Evolutionary conservation across 495 filamentous ascomycete species (phyloP), one percentile per base, ranked within the genome.

Genomic region (Thozetella sp.): DNA sequence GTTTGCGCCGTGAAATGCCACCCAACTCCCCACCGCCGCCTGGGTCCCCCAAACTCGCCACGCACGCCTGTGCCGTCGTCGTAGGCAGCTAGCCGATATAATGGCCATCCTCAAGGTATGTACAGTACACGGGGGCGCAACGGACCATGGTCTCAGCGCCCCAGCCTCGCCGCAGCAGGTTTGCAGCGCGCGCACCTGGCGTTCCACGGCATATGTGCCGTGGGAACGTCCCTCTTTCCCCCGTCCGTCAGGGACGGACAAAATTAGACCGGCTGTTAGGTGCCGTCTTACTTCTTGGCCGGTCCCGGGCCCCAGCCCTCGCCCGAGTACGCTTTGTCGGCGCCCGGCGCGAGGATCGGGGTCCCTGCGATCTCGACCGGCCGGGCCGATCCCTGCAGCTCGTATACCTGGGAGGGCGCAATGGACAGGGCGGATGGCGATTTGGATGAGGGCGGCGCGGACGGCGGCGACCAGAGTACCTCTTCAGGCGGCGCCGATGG

Each of bases 291-390:
- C 37, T 48, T 40, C 54, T 48, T 22, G 24, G 22, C 22, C 22
- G 17, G 13, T 48, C 20, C 12, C 22, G 22, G 22, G 54, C 37
- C 30, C 19, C 54, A 46, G 20, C 4, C 25, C 25, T 27, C 54
- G 20, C n/a, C 26, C 45, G 24, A 25, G 23, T 23, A 24, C 26
- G 6, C 26, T 26, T 15, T 27, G 58, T 40, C 43, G 4, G 43
- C 43, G n/a, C 43, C 43, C 11, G 43, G n/a, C n/a, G 25, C 43
- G 2, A 23, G 40, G 3, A 55, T 48, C 22, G 58, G 58, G 15
- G 45, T 46, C 19, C 58, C 58, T 13, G 53, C 58, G 43, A 61
- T 61, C 53, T 61, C 58, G n/a, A 61, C 30, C 1, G 45, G 53
- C 22, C 45, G 24, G 1, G 40, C 23, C 15, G 58, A 61, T 12